phyloP scores from a whole-genome alignment of 2,329 filamentous ascomycete genomes.

The Aspergillus ochraceus region DNA sequence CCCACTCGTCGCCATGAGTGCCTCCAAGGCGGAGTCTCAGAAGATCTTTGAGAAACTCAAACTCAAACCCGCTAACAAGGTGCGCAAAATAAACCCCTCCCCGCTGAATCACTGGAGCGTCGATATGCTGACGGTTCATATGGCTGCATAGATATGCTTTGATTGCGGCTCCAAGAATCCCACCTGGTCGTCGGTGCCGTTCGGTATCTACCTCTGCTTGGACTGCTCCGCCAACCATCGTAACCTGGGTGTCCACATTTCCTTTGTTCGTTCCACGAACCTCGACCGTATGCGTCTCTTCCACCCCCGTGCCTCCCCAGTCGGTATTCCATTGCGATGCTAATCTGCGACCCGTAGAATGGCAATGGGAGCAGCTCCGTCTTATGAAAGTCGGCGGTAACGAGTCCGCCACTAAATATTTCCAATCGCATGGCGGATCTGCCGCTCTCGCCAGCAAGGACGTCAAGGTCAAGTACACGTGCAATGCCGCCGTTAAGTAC shows the following conservation, averaged over 20 bases:
- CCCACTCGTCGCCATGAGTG: slow-evolving; percentile 54
- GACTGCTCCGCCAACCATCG: slow-evolving; percentile 97
- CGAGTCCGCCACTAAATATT: slow-evolving; percentile 96
- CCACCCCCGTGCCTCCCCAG: background rate
- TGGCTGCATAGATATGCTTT: slow-evolving; percentile 76
- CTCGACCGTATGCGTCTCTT: slow-evolving; percentile 77
- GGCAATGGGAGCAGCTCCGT: slow-evolving; percentile 98
- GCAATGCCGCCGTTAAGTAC: slow-evolving; percentile 90
- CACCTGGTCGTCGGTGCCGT: slow-evolving; percentile 95
- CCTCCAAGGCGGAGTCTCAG: slow-evolving; percentile 91
- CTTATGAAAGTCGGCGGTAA: slow-evolving; percentile 99
- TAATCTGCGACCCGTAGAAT: slow-evolving; percentile 58
- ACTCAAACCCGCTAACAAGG: slow-evolving; percentile 91
- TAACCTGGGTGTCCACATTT: slow-evolving; percentile 97
- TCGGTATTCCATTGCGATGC: slow-evolving; percentile 7
- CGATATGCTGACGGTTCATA: slow-evolving; percentile 8
- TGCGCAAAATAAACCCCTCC: slow-evolving; percentile 47
- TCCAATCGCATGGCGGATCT: slow-evolving; percentile 92
- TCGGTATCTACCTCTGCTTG: slow-evolving; percentile 96
- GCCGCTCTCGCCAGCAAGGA: slow-evolving; percentile 96
- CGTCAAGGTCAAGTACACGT: slow-evolving; percentile 94
- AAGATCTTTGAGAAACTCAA: slow-evolving; percentile 98
- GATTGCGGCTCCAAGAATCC: slow-evolving; percentile 97
- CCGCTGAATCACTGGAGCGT: slow-evolving; percentile 11
- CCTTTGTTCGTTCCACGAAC: slow-evolving; percentile 97